These are phyloP conservation scores for Saksenaea oblongispora DNA, from an alignment of 371 early-diverging fungal genomes.

Conservation along the genomic window DNA sequence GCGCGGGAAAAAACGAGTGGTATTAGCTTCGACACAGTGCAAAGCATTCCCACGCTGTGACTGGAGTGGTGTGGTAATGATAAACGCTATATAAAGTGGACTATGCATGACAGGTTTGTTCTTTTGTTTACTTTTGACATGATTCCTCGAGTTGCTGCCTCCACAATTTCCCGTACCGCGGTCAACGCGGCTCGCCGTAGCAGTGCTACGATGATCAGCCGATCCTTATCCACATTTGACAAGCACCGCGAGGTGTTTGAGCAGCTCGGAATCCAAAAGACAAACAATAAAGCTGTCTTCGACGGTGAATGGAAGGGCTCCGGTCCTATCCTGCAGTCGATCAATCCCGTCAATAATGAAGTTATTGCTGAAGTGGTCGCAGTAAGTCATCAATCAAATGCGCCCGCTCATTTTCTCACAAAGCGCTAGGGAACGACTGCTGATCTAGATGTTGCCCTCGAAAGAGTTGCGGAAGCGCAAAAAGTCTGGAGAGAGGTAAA, in stretches of 20 bases:
- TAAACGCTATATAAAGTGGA: not conserved
- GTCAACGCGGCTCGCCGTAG: not conserved
- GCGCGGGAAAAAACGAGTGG: not conserved
- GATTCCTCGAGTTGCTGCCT: conserved; percentile 2
- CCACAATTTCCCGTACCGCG: not conserved
- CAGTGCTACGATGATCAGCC: conserved; percentile 5
- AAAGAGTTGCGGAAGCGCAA: conserved; percentile 65
- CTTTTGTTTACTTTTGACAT: conserved; percentile 5
- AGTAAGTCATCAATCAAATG: conserved; percentile 42
- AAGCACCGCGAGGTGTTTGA: conserved; percentile 59
- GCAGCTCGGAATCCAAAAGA: conserved; percentile 65
- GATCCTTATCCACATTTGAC: conserved; percentile 43
- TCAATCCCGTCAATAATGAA: conserved; percentile 89
- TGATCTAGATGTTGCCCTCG: conserved; percentile 53
- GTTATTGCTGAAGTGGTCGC: conserved; percentile 81
- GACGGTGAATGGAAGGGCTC: conserved; percentile 89
- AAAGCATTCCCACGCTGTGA: conserved; percentile 6
- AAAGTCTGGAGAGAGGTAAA: conserved; percentile 72
- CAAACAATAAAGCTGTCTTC: conserved; percentile 84
- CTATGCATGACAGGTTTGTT: not conserved
- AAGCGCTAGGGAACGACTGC: conserved; percentile 35
- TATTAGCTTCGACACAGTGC: not conserved
- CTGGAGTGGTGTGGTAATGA: not conserved
- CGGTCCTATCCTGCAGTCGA: conserved; percentile 72
- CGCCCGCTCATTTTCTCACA: conserved; percentile 5